Conservation (phyloP, 2,329 filamentous ascomycete species). For the Fusarium acutatum region DNA sequence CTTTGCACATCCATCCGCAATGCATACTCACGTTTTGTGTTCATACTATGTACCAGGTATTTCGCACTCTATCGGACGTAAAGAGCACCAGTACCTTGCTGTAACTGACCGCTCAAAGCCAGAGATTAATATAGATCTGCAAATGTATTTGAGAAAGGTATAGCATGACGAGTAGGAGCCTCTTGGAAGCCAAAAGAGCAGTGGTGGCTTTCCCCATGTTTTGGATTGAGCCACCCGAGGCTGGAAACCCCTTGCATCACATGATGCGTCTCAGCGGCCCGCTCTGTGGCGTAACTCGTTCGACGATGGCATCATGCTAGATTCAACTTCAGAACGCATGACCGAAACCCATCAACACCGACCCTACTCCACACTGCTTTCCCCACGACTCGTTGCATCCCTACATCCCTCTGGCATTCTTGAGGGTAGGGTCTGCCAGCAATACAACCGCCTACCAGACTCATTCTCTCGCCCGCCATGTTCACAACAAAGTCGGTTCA, state of each 20-base stretch:
- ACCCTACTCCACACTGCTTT: constrained; percentile 2
- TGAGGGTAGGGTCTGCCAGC: constrained; percentile 14
- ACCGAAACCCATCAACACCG: constrained; percentile 8
- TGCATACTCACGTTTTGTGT: neutral
- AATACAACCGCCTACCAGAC: constrained; percentile 37
- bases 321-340: constrained; percentile 10
- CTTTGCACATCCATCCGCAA: constrained; percentile 11
- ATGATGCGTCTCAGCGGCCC: constrained; percentile 33
- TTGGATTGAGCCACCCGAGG: constrained; percentile 24
- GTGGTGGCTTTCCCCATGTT: neutral
- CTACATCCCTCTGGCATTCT: neutral
- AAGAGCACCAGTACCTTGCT: neutral
- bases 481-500: constrained; percentile 50
- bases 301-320: constrained; percentile 41
- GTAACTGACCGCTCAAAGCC: neutral
- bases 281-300: constrained; percentile 34
- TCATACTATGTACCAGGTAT: neutral
- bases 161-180: neutral
- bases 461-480: constrained; percentile 47
- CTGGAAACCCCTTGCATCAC: constrained; percentile 31
- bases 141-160: neutral
- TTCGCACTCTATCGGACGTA: neutral
- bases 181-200: neutral
- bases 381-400: neutral
- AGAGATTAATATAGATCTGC: neutral